These are phyloP conservation scores for Flaveria brownii DNA, from an alignment of 129 eudicot species.

Conservation along the genomic window DNA sequence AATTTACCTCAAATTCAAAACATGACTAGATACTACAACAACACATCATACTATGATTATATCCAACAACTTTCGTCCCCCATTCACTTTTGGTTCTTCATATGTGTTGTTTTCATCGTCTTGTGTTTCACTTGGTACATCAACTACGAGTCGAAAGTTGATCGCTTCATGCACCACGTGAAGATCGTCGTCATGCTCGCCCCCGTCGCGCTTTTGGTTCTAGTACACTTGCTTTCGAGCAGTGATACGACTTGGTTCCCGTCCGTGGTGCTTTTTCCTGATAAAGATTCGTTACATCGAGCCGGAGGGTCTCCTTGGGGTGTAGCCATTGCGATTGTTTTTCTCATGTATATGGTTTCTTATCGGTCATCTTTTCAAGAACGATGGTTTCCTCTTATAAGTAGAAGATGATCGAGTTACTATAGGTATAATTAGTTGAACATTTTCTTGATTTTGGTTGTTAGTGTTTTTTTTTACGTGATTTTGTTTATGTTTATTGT, in stretches of 20 bases:
- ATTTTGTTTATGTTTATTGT: background rate
- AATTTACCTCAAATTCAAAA: background rate
- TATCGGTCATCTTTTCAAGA: constrained; percentile 49
- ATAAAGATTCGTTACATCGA: constrained; percentile 57
- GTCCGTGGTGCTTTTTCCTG: constrained; percentile 45
- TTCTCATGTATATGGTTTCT: constrained; percentile 64
- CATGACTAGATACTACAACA: constrained; percentile 56
- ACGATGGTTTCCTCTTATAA: constrained; percentile 63
- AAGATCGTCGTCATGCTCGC: constrained; percentile 50
- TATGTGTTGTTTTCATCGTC: constrained; percentile 47
- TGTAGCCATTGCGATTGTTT: constrained; percentile 53
- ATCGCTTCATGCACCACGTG: constrained; percentile 44
- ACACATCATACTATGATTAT: constrained; percentile 55
- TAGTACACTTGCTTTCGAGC: constrained; percentile 59
- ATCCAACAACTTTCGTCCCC: constrained; percentile 53
- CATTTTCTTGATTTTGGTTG: background rate
- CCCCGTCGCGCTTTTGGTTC: constrained; percentile 56
- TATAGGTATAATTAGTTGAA: background rate
- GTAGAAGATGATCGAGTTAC: constrained; percentile 37
- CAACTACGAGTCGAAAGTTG: constrained; percentile 59
- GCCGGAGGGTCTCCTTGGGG: constrained; percentile 79
- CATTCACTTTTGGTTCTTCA: constrained; percentile 56
- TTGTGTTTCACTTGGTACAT: constrained; percentile 66
- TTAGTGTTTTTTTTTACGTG: background rate
- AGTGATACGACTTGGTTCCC: constrained; percentile 38